A percentile compares a stretch with the other conserved stretches of the same genome.
Evolutionary conservation across 192 early-diverging fungal genomes (phyloP).

Genomic region (Podila horticola): DNA sequence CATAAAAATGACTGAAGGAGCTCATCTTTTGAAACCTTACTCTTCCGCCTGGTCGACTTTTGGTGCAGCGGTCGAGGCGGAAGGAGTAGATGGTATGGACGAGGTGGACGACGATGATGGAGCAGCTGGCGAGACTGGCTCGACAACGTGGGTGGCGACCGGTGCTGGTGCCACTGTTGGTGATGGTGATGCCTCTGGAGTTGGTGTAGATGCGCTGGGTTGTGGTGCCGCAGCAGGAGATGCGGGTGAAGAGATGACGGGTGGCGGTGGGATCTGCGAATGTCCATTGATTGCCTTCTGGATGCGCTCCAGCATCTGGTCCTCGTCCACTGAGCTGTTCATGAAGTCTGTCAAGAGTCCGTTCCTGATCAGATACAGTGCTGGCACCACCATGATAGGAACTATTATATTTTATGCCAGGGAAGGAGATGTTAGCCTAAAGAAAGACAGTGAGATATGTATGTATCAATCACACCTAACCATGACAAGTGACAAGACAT

Average conservation of each 20-base stretch:
- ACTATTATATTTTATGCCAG: no score
- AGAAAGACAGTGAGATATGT: background rate
- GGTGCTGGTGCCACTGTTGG: background rate
- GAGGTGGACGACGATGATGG: background rate
- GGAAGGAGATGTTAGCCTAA: no score
- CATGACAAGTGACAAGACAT: background rate
- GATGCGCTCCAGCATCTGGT: slow-evolving; percentile 41
- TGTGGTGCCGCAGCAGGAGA: background rate
- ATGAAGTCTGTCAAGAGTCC: slow-evolving; percentile 44
- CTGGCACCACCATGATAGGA: slow-evolving; percentile 41
- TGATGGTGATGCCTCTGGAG: background rate
- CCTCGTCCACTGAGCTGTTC: slow-evolving; percentile 30
- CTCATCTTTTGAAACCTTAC: background rate
- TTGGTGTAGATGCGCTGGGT: background rate
- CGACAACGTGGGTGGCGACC: background rate
- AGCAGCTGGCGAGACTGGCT: background rate
- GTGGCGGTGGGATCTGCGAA: slow-evolving; percentile 40
- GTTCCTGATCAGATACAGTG: slow-evolving; percentile 42
- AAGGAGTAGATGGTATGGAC: background rate
- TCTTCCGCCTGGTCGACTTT: background rate
- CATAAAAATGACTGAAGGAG: background rate
- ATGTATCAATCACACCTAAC: no score
- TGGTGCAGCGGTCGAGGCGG: background rate
- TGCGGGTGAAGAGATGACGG: background rate
- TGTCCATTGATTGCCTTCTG: slow-evolving; percentile 28